These are phyloP conservation scores for Cephaloascus fragrans DNA, from an alignment of 805 yeast species.

Conservation along the genomic window DNA sequence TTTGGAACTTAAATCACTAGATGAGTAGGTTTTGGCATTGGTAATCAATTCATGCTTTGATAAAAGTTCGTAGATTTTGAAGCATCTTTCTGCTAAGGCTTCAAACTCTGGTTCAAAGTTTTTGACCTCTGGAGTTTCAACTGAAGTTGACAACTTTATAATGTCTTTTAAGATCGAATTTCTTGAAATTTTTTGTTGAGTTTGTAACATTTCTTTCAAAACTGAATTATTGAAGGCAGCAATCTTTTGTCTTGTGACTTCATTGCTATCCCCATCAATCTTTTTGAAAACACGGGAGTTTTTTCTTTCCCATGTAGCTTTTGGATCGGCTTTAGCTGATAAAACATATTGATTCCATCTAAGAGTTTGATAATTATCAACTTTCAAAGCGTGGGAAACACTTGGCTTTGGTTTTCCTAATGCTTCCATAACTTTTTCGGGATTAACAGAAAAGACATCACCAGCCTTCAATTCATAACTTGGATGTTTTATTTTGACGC, in stretches of 20 bases:
- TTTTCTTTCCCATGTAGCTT: constrained; percentile 43
- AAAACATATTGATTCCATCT: constrained; percentile 70
- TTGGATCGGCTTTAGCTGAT: constrained; percentile 46
- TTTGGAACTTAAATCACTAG: neutral
- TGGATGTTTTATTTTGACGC: constrained; percentile 68
- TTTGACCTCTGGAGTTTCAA: constrained; percentile 11
- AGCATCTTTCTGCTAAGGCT: constrained; percentile 17
- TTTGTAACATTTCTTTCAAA: constrained; percentile 31
- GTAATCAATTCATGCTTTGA: constrained; percentile 1
- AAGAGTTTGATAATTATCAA: constrained; percentile 63
- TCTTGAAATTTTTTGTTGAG: constrained; percentile 33
- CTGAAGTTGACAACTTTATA: constrained; percentile 13
- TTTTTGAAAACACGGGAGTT: constrained; percentile 27
- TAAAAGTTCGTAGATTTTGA: constrained; percentile 20
- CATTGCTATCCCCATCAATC: constrained; percentile 6
- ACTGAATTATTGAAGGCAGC: constrained; percentile 24
- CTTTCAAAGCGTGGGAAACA: constrained; percentile 51
- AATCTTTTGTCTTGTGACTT: constrained; percentile 9
- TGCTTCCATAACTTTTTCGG: constrained; percentile 77
- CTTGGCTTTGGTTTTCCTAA: constrained; percentile 82
- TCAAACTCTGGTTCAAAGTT: constrained; percentile 28
- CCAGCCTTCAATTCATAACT: constrained; percentile 73
- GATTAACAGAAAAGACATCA: constrained; percentile 77
- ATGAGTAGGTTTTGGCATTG: neutral
- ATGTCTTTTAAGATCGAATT: constrained; percentile 35